A percentile compares a stretch with the other conserved stretches of the same genome.
phyloP scores from a whole-genome alignment of 805 yeast genomes.

The Lachancea kluyveri region DNA sequence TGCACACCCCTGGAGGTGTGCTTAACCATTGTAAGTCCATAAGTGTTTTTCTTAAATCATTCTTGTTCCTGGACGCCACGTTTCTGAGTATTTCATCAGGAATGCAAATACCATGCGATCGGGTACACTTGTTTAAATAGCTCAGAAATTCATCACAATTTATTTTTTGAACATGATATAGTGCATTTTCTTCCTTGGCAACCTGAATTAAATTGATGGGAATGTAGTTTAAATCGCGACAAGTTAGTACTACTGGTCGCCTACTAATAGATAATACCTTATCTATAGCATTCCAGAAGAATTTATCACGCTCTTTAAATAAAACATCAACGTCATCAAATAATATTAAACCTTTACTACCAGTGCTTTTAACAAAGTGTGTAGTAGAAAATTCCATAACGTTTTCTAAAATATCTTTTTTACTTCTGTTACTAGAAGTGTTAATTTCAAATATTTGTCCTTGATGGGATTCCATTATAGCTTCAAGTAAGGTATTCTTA shows the following conservation, averaged over 20 bases:
- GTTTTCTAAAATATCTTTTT: slow-evolving; percentile 58
- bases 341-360: slow-evolving; percentile 58
- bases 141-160: slow-evolving; percentile 20
- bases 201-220: slow-evolving; percentile 44
- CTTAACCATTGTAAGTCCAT: slow-evolving; percentile 41
- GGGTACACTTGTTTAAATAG: slow-evolving; percentile 32
- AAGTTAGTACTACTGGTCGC: slow-evolving; percentile 66
- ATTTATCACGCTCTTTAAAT: slow-evolving; percentile 66
- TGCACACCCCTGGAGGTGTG: too few relatives aligned
- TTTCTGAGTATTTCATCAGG: slow-evolving; percentile 25
- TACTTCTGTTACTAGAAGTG: slow-evolving; percentile 64
- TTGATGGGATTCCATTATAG: slow-evolving; percentile 52
- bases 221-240: slow-evolving; percentile 41
- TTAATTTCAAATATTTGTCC: slow-evolving; percentile 82
- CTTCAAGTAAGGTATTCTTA: slow-evolving; percentile 67
- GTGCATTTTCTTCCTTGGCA: slow-evolving; percentile 38
- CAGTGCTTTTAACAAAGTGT: slow-evolving; percentile 56
- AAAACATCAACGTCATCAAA: slow-evolving; percentile 83
- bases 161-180: slow-evolving; percentile 27
- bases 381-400: slow-evolving; percentile 81
- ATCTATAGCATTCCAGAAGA: slow-evolving; percentile 71
- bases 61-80: slow-evolving; percentile 23
- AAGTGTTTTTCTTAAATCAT: slow-evolving; percentile 44
- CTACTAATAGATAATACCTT: slow-evolving; percentile 55
- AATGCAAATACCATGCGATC: slow-evolving; percentile 30